Evolutionary conservation across 129 eudicot genomes (phyloP), one percentile per base, ranked within the genome.

Genomic region (Glebionis coronaria): DNA sequence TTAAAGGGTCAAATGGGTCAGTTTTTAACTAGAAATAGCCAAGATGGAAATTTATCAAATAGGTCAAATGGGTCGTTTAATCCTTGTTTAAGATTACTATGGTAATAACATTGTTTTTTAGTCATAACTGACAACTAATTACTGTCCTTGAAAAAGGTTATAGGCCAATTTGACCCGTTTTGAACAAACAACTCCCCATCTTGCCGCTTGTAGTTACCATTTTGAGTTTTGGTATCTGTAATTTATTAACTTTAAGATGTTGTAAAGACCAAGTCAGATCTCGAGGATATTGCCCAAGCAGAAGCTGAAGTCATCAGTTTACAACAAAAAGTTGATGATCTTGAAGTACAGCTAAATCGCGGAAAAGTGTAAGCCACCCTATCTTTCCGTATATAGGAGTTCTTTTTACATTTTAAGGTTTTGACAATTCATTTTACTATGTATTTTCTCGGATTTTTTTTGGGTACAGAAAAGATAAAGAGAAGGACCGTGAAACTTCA

Each of bases 261-360:
- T 35, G 18, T 77, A 56, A 35, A 89, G 99, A 75, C 79, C 73
- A 87, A 79, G 85, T 64, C 69, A 63, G 87, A 84, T 56, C 83
- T 84, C 11, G 79, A 84, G 74, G 88, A 85, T 49, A 80, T 86
- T 49, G 80, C 82, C 51, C 76, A 61, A 70, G 82, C 82, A 28
- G 93, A 89, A 72, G 82, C 82, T 45, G 86, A 83, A 76, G 80
- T 82, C 47, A 61, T 31, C 49, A 76, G 68, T 61, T 78, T 82
- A 73, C 87, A 79, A 63, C 88, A 89, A 50, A 84, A 80, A 65
- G 80, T 85, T 38, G 90, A 83, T 78, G 93, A 86, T 73, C 84
- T 82, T 21, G 82, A 74, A 68, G 15, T 65, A 55, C 83, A 83
- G 64, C 76, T 85, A n/a, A 68, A 35, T 63, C 84, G 76, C 45